phyloP scores from a whole-genome alignment of 768 basidiomycete genomes.

The Suillus discolor region DNA sequence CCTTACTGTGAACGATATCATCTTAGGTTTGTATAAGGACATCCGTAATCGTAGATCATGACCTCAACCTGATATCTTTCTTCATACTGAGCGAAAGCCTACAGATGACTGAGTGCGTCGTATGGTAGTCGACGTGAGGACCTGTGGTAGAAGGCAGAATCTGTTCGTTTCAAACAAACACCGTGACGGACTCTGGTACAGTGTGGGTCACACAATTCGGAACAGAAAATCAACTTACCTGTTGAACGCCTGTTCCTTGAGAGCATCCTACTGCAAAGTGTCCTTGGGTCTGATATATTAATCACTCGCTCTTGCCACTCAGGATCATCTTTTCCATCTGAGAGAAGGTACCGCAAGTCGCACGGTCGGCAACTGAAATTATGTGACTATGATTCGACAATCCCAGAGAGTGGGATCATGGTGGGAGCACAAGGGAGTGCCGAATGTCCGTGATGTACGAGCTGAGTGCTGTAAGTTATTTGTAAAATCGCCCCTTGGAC shows the following conservation, averaged over 20 bases:
- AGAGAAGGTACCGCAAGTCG: neutral
- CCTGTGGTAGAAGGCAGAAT: neutral
- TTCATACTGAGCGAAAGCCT: neutral
- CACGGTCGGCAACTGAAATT: neutral
- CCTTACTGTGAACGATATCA: constrained; percentile 84
- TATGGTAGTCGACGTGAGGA: neutral
- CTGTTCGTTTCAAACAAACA: neutral
- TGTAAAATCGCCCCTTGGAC: no score
- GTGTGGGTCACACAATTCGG: neutral
- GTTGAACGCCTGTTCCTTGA: neutral
- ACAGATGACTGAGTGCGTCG: neutral
- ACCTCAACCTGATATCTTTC: neutral
- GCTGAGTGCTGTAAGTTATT: neutral
- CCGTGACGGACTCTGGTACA: neutral
- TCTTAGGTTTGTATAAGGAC: constrained; percentile 67
- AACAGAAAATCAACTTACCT: neutral
- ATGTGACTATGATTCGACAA: neutral
- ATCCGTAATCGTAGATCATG: neutral
- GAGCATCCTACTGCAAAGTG: neutral
- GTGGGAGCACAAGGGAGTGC: neutral
- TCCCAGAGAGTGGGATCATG: neutral
- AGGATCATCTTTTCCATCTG: neutral
- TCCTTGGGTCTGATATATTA: neutral
- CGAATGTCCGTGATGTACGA: neutral
- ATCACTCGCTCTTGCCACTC: neutral